phyloP scores from a whole-genome alignment of 2,329 filamentous ascomycete genomes.

The Clonostachys byssicola region DNA sequence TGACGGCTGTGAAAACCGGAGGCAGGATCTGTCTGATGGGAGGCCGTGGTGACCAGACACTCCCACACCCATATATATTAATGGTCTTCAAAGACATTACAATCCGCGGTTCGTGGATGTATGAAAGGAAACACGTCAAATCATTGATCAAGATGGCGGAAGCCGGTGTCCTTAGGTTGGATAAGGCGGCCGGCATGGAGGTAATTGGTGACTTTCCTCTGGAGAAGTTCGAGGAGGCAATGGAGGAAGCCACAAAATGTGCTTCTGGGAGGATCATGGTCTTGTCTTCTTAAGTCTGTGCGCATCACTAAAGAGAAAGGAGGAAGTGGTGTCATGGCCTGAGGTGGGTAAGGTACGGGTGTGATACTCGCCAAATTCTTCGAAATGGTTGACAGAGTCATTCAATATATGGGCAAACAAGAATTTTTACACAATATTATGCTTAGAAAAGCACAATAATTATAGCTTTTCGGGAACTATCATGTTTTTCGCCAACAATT shows the following conservation, averaged over 20 bases:
- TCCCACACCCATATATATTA: slow-evolving; percentile 11
- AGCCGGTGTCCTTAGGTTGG: slow-evolving; percentile 16
- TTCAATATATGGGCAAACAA: too few species aligned
- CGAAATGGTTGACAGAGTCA: too few species aligned
- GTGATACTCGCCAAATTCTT: too few species aligned
- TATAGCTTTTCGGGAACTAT: too few species aligned
- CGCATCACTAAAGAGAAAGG: too few species aligned
- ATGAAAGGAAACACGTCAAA: slow-evolving; percentile 23
- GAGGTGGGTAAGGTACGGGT: too few species aligned
- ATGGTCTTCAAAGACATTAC: slow-evolving; percentile 23
- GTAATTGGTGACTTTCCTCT: background rate
- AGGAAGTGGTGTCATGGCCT: too few species aligned
- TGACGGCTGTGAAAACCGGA: slow-evolving; percentile 16
- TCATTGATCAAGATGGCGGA: slow-evolving; percentile 31
- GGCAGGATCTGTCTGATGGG: slow-evolving; percentile 13
- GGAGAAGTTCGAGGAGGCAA: background rate
- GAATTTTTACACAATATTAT: too few species aligned
- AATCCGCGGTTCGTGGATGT: slow-evolving; percentile 34
- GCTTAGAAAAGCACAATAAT: too few species aligned
- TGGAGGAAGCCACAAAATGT: background rate
- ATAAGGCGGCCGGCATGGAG: background rate
- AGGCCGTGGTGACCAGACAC: background rate
- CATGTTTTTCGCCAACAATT: too few species aligned
- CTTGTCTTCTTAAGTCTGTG: too few species aligned
- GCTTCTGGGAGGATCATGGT: background rate